Evolutionary conservation across 139 green algal species (phyloP).

Genomic region (Picochlorum costavermella): DNA sequence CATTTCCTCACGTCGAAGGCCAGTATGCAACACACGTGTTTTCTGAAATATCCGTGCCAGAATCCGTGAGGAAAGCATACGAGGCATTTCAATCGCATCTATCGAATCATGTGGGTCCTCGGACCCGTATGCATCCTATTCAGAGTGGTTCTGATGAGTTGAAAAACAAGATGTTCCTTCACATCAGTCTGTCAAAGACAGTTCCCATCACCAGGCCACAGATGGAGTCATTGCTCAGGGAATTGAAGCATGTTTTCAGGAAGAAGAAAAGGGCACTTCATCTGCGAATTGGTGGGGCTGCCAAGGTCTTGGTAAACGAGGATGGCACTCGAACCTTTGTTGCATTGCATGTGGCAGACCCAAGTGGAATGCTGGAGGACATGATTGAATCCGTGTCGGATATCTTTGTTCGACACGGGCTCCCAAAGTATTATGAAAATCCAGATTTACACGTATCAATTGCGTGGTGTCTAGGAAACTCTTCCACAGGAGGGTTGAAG

Average conservation of each 20-base stretch:
- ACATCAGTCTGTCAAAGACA: neutral
- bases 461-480: slow-evolving; percentile 19
- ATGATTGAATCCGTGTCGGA: slow-evolving; percentile 1
- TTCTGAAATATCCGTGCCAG: slow-evolving; percentile 15
- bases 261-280: neutral
- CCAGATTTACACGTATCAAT: slow-evolving; percentile 21
- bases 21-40: slow-evolving; percentile 38
- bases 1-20: slow-evolving; percentile 38
- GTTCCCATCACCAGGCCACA: neutral
- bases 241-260: neutral
- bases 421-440: slow-evolving; percentile 19
- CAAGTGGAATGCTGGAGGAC: neutral
- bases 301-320: slow-evolving; percentile 34
- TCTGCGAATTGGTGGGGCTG: neutral
- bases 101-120: neutral
- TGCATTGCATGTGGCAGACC: slow-evolving; percentile 7
- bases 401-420: slow-evolving; percentile 11
- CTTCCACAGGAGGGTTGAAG: neutral
- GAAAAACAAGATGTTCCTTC: neutral
- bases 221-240: neutral
- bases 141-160: neutral
- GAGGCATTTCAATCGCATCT: no score
- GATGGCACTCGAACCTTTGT: slow-evolving; percentile 37
- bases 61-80: neutral
- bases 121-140: neutral